Evolutionary conservation across 2,329 filamentous ascomycete species (phyloP).

Genomic region (Helminthosporium solani): DNA sequence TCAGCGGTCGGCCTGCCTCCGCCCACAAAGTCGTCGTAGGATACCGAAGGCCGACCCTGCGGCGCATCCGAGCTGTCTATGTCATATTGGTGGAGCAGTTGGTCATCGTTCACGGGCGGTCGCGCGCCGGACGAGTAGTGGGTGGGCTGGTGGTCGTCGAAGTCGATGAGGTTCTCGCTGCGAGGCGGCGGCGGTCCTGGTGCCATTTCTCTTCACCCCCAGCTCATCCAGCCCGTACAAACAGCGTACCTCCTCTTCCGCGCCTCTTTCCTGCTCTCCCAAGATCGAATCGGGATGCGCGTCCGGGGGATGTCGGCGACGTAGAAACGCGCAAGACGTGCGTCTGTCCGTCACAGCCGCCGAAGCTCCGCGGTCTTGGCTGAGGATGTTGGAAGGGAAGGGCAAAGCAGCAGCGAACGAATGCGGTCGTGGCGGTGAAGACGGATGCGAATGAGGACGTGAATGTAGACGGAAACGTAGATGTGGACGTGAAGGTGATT

Average conservation of each 20-base stretch:
- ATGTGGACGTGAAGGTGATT: background rate
- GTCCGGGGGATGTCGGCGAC: conserved; percentile 6
- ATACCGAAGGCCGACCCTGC: conserved; percentile 76
- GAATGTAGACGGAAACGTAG: conserved; percentile 1
- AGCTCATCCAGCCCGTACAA: conserved; percentile 24
- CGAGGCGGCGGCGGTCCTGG: conserved; percentile 51
- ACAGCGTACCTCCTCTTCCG: conserved; percentile 4
- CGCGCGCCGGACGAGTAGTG: conserved; percentile 75
- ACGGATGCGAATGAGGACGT: background rate
- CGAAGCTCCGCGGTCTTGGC: conserved; percentile 15
- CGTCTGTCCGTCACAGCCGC: conserved; percentile 14
- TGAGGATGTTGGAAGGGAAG: conserved; percentile 12
- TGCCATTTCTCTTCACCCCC: conserved; percentile 31
- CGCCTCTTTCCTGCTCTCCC: background rate
- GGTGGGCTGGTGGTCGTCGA: conserved; percentile 67
- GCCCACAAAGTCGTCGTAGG: conserved; percentile 94
- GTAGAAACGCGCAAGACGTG: conserved; percentile 5
- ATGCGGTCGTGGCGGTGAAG: background rate
- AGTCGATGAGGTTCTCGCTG: conserved; percentile 66
- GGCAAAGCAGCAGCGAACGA: background rate
- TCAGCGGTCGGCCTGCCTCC: conserved; percentile 53
- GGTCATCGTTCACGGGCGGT: conserved; percentile 77
- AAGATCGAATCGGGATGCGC: conserved; percentile 3
- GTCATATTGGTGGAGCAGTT: conserved; percentile 73
- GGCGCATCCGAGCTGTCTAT: conserved; percentile 65